Evolutionary conservation across 140 eudicot species (phyloP).

Genomic region (Cichorium intybus): DNA sequence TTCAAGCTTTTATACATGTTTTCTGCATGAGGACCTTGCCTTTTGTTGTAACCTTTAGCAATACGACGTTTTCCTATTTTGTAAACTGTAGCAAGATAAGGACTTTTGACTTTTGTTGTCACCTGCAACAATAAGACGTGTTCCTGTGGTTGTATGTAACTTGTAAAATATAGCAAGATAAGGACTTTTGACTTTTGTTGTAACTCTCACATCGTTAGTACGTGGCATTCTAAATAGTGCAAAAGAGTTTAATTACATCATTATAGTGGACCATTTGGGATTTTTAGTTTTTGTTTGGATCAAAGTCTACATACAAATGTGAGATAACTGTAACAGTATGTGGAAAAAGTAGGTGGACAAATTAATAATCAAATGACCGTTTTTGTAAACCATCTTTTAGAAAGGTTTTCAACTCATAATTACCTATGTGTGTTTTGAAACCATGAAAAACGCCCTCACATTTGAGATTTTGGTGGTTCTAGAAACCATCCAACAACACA

Average conservation of each 20-base stretch:
- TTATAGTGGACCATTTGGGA: background rate
- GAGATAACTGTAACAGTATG: background rate
- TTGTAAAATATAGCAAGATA: too few relatives aligned
- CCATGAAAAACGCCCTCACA: background rate
- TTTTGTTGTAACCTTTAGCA: too few relatives aligned
- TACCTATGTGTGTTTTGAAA: background rate
- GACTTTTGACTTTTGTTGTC: too few relatives aligned
- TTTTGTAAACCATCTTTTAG: background rate
- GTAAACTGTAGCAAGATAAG: too few relatives aligned
- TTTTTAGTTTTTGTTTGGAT: background rate
- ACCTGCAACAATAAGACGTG: too few relatives aligned
- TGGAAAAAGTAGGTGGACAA: background rate
- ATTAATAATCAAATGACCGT: background rate
- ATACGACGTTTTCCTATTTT: too few relatives aligned
- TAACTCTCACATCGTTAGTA: background rate
- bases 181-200: too few relatives aligned
- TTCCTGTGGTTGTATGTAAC: too few relatives aligned
- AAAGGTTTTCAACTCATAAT: background rate
- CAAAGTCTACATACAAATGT: background rate
- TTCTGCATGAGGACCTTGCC: too few relatives aligned
- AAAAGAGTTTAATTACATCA: background rate
- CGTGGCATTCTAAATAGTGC: background rate
- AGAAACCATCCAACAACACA: background rate
- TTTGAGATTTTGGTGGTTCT: background rate
- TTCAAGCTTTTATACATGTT: too few relatives aligned